These are phyloP conservation scores for Syzygium aqueum DNA, from an alignment of 345 rosid species.

Conservation along the genomic window DNA sequence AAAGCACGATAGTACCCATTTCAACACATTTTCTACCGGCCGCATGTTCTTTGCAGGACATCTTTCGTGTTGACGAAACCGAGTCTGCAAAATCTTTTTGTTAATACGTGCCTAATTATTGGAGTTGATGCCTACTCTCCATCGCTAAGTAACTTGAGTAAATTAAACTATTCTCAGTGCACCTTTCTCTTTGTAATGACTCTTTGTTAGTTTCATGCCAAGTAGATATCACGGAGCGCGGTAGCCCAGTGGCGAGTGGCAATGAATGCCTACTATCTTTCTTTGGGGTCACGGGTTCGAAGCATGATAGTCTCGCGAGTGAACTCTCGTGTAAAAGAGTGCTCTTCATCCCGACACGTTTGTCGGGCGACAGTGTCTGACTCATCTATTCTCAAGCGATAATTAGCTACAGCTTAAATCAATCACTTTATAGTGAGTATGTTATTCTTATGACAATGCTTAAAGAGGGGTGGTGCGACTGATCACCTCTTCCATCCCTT, in stretches of 20 bases:
- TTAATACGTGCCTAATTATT: too few species aligned
- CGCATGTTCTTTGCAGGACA: too few species aligned
- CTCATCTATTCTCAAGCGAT: too few species aligned
- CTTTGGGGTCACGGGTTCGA: not conserved
- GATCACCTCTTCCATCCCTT: not conserved
- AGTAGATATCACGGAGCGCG: not conserved
- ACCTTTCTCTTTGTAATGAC: not conserved
- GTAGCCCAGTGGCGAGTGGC: not conserved
- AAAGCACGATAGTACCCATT: too few species aligned
- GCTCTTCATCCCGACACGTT: not conserved
- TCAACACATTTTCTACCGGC: not conserved
- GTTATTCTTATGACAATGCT: too few species aligned
- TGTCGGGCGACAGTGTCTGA: too few species aligned
- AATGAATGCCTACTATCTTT: not conserved
- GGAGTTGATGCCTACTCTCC: not conserved
- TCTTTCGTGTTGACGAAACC: too few species aligned
- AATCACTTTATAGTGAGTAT: too few species aligned
- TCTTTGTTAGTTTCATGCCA: not conserved
- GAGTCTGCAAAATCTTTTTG: not conserved
- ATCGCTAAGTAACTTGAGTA: too few species aligned
- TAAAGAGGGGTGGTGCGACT: fast-evolving
- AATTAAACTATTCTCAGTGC: not conserved
- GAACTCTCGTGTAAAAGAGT: not conserved
- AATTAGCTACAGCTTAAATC: too few species aligned
- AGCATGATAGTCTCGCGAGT: fast-evolving